Evolutionary conservation across 2,329 filamentous ascomycete species (phyloP), one percentile per base, ranked within the genome.

Genomic region (Colletotrichum cuscutae): DNA sequence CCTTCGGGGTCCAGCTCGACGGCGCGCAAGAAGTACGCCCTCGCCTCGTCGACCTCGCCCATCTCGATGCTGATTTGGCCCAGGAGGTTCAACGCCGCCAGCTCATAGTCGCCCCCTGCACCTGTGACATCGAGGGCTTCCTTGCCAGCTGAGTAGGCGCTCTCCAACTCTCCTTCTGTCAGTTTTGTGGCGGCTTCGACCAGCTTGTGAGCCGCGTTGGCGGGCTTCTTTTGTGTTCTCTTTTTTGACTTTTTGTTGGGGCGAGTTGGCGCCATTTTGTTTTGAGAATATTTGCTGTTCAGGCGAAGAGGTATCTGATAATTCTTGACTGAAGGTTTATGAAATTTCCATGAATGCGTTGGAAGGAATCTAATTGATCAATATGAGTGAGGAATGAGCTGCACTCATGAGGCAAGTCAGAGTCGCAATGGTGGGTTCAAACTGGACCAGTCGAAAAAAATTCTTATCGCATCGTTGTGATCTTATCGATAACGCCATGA

Each of bases 41-140:
- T 88, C 54, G 96, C 96, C 19, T 89, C 85, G 65, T 96, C 93
- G 66, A 94, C 87, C 57, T 98, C 94, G 74, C 97, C 95, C 3
- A 94, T 84, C 80, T 98, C 95, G 69, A 98, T 88, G 77, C 91
- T 88, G 78, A 97, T 94, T 78, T 97, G 94, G 67, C 93, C 95
- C 26, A 97, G 88, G 42, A 97, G 85, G 76, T 93, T 94, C 62
- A 95, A 84, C 1, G 93, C 93, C 12, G 91, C 87, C 19, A 94
- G 86, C 58, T 89, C 88, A 75, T 84, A 83, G 64, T 87, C 86
- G 76, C 87, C 86, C 52, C 82, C 84, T 15, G 80, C 76, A 4
- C 85, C 85, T 3, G 85, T 85, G 11, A 79, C 77, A 46, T 84
- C 81, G 46, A 87, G 83, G 2, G 86, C 87, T 30, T 81, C 77